Base-by-base conservation (phyloP, 2,329 filamentous ascomycete species). In the Cryphonectria naterciae region DNA sequence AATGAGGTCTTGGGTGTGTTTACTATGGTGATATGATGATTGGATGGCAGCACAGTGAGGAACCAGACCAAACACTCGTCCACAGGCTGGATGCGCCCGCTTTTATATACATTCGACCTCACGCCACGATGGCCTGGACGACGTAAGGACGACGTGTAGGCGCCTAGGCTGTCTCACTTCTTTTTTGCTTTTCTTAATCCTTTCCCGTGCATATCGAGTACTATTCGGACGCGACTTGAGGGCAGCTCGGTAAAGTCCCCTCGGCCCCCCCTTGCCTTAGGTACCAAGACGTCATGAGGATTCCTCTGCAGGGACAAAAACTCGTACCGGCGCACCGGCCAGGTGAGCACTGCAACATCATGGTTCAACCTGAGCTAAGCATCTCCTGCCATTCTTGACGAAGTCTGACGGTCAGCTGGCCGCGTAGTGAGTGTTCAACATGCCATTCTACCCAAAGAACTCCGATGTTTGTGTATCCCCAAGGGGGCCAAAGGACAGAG, bases 281-380 rank as follows among this genome's bases (percentile, higher is more conserved):
- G 54, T 61, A 61, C 19, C 35, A 39, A 37, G 35, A 61, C 58
- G 58, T 61, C 58, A 61, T 61, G 58, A 39, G 58, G 58, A 60
- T 28, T 28, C 25, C n/a, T 56, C 25, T 35, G 58, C 17, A 39
- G 58, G 32, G 15, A 25, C 58, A 39, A 61, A 19, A 61, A 19
- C 58, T 39, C 58, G 58, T 61, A 61, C 58, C 32, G 10, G 28
- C 32, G 35, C 58, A 22, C 35, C 19, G 58, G 22, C 35, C 58
- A 61, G 15, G 35, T 39, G 58, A 61, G 58, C 39, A 46, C 41
- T 52, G 25, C 43, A 52, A 28, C 43, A 52, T 65, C 43, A 52
- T 28, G 61, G 28, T 43, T 11, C 22, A n/a, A 6, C 28, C 17
- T 22, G 17, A 35, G 10, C 25, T 15, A 25, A 64, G 37, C 25